Base-by-base conservation (phyloP, 805 yeast genomes). In the Ogataea haglerorum region DNA sequence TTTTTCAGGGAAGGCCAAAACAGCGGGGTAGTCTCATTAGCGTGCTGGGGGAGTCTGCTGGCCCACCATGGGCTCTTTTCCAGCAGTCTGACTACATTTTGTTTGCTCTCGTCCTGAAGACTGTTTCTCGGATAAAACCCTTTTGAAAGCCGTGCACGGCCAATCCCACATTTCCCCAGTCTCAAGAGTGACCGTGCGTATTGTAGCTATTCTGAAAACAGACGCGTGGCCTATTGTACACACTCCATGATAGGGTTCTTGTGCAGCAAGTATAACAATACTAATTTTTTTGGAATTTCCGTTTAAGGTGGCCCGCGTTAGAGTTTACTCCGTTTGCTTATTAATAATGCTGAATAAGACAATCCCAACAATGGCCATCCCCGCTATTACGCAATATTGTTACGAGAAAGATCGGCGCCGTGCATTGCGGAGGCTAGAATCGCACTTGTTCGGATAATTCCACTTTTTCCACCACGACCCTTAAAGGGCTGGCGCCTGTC, bases 151-250 rank as follows among this genome's bases (percentile, higher is more conserved):
- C 17, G 26, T 6, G 30, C 31, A 30, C 18, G 9, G 13, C 8
- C n/a, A 15, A 26, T 35, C 40, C 41, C 41, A 19, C 41, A 38
- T 18, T 31, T 38, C 41, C 32, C 32, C 32, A 38, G 36, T 29
- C 27, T 13, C 27, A 14, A 9, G 27, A 24, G 27, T 24, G 27
- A 24, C 27, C 27, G n/a, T 24, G 12, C 27, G n/a, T 24, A 24
- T 12, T 24, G 27, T 10, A 3, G 27, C 7, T 10, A 14, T 24
- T 24, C 27, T 24, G 7, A 24, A 24, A 12, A n/a, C 27, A n/a
- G 27, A 23, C 27, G 14, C 27, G 27, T 24, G n/a, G 13, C 14
- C 27, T 24, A 10, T 24, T 24, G 14, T 24, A 5, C 13, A n/a
- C 17, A 10, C 21, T 16, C 10, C 14, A 17, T 18, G 2, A 10